phyloP scores from a whole-genome alignment of 768 basidiomycete species.

The Suillus bovinus region DNA sequence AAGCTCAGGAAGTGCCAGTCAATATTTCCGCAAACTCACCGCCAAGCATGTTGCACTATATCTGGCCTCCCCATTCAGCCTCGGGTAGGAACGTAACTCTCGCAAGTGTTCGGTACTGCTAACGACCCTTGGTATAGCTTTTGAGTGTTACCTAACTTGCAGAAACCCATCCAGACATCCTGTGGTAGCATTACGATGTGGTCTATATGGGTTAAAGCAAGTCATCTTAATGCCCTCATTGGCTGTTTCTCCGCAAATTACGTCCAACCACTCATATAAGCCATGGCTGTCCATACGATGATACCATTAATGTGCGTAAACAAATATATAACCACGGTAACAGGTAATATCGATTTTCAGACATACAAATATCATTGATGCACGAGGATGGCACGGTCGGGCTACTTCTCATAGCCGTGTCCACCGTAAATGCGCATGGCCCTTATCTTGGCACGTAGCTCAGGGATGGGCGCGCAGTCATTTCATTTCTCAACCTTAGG shows the following conservation, averaged over 20 bases:
- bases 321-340: background rate
- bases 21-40: background rate
- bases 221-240: background rate
- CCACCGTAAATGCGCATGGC: background rate
- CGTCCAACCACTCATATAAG: background rate
- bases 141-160: background rate
- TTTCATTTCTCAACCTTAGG: background rate
- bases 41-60: background rate
- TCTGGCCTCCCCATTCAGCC: background rate
- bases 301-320: background rate
- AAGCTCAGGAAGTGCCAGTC: background rate
- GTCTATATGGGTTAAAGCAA: background rate
- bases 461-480: background rate
- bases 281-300: background rate
- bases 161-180: background rate
- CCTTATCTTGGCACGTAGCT: background rate
- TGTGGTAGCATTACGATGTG: too few species aligned
- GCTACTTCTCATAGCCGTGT: constrained; percentile 8
- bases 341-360: background rate
- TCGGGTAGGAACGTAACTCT: background rate
- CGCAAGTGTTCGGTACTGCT: background rate
- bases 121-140: background rate
- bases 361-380: background rate
- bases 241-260: background rate
- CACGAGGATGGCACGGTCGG: background rate